A percentile compares a stretch with the other conserved stretches of the same genome.
phyloP scores from a whole-genome alignment of 2,329 filamentous ascomycete species.

The Fusarium napiforme region DNA sequence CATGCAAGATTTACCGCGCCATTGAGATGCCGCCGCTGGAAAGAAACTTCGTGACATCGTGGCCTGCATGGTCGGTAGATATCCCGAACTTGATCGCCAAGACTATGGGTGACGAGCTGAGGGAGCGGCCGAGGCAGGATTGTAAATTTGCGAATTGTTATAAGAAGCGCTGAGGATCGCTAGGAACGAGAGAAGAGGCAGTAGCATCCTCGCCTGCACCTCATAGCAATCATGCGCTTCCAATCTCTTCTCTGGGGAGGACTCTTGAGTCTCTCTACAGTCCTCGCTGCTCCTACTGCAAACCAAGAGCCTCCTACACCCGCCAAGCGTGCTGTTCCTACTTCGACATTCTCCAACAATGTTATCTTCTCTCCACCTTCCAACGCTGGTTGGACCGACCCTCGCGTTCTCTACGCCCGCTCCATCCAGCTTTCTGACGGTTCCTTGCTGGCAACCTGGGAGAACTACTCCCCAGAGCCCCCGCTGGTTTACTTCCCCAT shows the following conservation, averaged over 20 bases:
- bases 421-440: conserved; percentile 58
- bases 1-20: conserved; percentile 11
- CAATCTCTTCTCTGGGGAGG: conserved; percentile 30
- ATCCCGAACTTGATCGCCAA: conserved; percentile 8
- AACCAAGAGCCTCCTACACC: conserved; percentile 16
- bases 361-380: conserved; percentile 54
- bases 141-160: neutral
- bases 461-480: conserved; percentile 67
- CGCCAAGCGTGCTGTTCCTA: conserved; percentile 23
- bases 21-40: conserved; percentile 9
- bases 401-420: conserved; percentile 58
- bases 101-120: neutral
- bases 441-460: conserved; percentile 64
- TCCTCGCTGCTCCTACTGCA: conserved; percentile 38
- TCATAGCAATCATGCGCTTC: conserved; percentile 12
- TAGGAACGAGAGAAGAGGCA: neutral
- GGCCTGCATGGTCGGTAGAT: conserved; percentile 8
- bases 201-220: neutral
- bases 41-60: neutral
- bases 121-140: conserved; percentile 1
- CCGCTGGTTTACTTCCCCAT: conserved; percentile 66
- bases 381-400: conserved; percentile 53
- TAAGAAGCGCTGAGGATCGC: neutral
- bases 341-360: conserved; percentile 41
- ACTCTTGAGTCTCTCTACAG: conserved; percentile 28